A percentile compares a stretch with the other conserved stretches of the same genome.
Evolutionary conservation across 495 filamentous ascomycete species (phyloP).

Genomic region (Neurospora discreta): DNA sequence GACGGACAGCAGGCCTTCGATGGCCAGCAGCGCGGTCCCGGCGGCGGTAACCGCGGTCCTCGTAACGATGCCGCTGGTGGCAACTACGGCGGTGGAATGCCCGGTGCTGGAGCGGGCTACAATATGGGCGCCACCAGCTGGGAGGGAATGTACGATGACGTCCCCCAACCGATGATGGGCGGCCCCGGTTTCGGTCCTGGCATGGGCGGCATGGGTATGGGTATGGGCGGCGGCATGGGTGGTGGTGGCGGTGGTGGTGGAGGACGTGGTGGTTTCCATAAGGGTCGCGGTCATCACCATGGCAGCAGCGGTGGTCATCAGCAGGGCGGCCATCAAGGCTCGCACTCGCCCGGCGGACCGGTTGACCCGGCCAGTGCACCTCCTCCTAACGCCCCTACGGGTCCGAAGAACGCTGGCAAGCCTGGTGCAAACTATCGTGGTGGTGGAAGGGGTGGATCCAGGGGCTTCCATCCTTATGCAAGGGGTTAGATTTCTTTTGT

Average conservation of each 20-base stretch:
- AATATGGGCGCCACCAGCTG: constrained; percentile 57
- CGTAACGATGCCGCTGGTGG: constrained; percentile 14
- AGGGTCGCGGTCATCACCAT: constrained; percentile 18
- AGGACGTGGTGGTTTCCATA: constrained; percentile 38
- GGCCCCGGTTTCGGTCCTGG: constrained; percentile 31
- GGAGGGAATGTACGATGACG: constrained; percentile 99
- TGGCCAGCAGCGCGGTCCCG: constrained; percentile 47
- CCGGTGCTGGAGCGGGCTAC: constrained; percentile 14
- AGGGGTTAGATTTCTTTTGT: constrained; percentile 12
- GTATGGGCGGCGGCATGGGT: constrained; percentile 41
- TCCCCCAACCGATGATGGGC: constrained; percentile 71
- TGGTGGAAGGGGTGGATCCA: constrained; percentile 65
- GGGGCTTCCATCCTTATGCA: constrained; percentile 75
- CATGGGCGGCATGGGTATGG: constrained; percentile 38
- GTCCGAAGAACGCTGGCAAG: constrained; percentile 89
- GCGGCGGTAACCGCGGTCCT: constrained; percentile 24
- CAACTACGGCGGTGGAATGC: constrained; percentile 22
- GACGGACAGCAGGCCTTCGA: constrained; percentile 62
- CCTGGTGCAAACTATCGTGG: constrained; percentile 93
- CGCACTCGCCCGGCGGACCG: constrained; percentile 15
- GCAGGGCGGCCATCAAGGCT: constrained; percentile 1
- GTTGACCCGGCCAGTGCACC: constrained; percentile 47
- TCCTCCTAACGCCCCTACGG: constrained; percentile 88
- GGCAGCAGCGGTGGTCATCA: constrained; percentile 17
- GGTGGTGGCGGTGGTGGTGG: constrained; percentile 40